These are phyloP conservation scores for Venturia carpophila DNA, from an alignment of 2,329 filamentous ascomycete species.

Conservation along the genomic window DNA sequence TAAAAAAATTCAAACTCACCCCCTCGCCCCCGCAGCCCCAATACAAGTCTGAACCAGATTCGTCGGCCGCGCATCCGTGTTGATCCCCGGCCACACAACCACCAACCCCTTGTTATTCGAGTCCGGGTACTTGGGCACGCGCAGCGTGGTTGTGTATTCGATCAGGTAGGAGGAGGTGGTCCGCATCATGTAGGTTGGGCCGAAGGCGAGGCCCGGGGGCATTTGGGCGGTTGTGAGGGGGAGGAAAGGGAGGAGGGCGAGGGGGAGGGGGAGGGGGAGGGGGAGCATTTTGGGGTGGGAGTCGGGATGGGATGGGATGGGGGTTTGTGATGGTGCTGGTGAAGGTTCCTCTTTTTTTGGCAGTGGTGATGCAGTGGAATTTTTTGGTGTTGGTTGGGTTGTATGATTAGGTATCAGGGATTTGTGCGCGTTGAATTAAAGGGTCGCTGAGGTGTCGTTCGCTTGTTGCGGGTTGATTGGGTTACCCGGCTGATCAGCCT, in stretches of 20 bases:
- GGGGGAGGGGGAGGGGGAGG: neutral
- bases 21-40: neutral
- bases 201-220: neutral
- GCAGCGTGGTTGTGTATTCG: neutral
- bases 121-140: neutral
- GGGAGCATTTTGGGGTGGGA: neutral
- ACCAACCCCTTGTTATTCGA: neutral
- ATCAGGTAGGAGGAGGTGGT: neutral
- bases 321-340: too few species aligned
- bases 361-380: neutral
- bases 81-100: constrained; percentile 4
- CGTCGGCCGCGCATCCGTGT: constrained; percentile 7
- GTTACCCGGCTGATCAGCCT: neutral
- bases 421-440: neutral
- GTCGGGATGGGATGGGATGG: too few species aligned
- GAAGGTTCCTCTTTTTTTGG: too few species aligned
- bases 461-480: neutral
- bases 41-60: constrained; percentile 11
- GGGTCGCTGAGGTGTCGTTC: neutral
- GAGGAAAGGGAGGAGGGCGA: neutral
- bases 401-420: neutral
- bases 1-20: neutral
- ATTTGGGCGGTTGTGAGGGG: neutral
- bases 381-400: too few species aligned
- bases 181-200: neutral